Evolutionary conservation across 768 basidiomycete species (phyloP).

Genomic region (Cystofilobasidium macerans): DNA sequence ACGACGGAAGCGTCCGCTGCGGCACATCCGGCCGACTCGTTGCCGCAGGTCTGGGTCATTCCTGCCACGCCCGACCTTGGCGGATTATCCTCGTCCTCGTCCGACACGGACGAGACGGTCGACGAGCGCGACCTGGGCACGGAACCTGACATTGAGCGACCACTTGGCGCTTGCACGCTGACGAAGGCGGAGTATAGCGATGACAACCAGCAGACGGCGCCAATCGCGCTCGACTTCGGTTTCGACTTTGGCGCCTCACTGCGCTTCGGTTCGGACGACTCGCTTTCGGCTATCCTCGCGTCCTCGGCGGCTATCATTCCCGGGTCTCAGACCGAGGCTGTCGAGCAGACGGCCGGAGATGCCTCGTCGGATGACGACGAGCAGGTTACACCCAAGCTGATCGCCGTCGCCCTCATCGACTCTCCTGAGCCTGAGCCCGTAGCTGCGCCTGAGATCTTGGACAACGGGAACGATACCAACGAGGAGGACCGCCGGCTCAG

Average conservation of each 20-base stretch:
- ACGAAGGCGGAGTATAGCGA: too few relatives aligned
- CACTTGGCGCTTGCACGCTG: too few relatives aligned
- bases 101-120: not conserved
- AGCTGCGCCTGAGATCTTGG: too few relatives aligned
- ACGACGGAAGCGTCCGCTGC: not conserved
- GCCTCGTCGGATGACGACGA: not conserved
- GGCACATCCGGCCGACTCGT: not conserved
- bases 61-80: conserved; percentile 2
- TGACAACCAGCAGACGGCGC: not conserved
- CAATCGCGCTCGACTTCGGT: not conserved
- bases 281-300: not conserved
- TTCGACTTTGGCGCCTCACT: not conserved
- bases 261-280: not conserved
- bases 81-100: not conserved
- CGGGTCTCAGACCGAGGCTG: not conserved
- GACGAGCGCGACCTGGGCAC: not conserved
- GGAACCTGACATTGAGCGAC: too few relatives aligned
- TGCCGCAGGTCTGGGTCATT: not conserved
- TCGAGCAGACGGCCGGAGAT: not conserved
- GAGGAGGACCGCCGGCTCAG: too few relatives aligned
- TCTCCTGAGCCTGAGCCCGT: too few relatives aligned
- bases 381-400: not conserved
- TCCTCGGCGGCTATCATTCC: not conserved
- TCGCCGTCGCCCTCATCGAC: not conserved
- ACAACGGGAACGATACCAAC: too few relatives aligned